phyloP scores from a whole-genome alignment of 2,329 filamentous ascomycete species.

The Cylindrodendrum hubeiense region DNA sequence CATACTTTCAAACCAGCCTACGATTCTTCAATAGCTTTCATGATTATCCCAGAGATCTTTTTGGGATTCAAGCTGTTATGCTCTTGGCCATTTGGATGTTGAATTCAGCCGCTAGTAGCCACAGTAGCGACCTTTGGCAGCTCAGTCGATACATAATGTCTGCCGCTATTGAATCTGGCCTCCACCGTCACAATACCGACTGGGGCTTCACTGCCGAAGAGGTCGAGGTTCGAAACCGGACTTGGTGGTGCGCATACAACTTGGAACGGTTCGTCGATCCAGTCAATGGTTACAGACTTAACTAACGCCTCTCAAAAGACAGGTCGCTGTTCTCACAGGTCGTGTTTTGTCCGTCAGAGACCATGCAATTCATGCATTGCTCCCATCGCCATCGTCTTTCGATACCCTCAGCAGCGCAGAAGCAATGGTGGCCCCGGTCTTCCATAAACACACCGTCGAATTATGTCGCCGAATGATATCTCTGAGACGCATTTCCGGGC shows the following conservation, averaged over 20 bases:
- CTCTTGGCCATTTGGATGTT: conserved; percentile 43
- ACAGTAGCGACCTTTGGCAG: conserved; percentile 44
- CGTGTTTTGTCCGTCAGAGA: conserved; percentile 40
- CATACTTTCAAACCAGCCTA: conserved; percentile 40
- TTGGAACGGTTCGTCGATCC: conserved; percentile 31
- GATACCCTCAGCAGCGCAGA: conserved; percentile 31
- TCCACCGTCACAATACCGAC: conserved; percentile 37
- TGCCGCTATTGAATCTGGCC: conserved; percentile 38
- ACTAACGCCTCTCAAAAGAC: background rate
- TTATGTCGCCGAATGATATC: conserved; percentile 30
- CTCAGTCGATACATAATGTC: conserved; percentile 43
- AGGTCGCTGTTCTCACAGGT: conserved; percentile 40
- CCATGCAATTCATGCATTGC: conserved; percentile 39
- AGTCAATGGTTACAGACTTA: too few relatives aligned
- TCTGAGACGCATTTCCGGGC: conserved; percentile 36
- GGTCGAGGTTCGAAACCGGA: conserved; percentile 36
- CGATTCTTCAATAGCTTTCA: conserved; percentile 35
- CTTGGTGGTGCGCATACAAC: conserved; percentile 42
- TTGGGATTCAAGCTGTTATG: conserved; percentile 36
- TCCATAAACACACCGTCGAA: conserved; percentile 26
- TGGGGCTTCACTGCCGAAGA: conserved; percentile 38
- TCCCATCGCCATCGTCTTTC: conserved; percentile 20
- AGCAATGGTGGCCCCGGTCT: conserved; percentile 19
- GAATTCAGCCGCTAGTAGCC: conserved; percentile 32
- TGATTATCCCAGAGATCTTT: conserved; percentile 35